Evolutionary conservation across 805 yeast species (phyloP).

Genomic region (Yarrowia sp.): DNA sequence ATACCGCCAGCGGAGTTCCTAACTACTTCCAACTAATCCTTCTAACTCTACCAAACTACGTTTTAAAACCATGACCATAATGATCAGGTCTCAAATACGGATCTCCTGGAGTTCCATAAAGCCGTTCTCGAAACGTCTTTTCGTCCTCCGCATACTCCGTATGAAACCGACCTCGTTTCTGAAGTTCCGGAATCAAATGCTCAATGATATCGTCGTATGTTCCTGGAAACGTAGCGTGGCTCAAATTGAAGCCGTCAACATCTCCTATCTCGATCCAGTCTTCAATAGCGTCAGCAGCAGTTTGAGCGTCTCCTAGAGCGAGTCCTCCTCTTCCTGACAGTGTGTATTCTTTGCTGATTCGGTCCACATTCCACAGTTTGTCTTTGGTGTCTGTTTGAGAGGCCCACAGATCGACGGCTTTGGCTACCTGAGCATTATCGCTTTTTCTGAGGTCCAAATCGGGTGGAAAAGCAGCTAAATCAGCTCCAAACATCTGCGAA

Average conservation of each 20-base stretch:
- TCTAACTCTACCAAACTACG: no score
- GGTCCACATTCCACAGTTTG: background rate
- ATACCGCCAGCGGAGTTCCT: no score
- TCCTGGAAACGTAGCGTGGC: conserved; percentile 41
- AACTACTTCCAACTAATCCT: no score
- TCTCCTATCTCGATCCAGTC: conserved; percentile 42
- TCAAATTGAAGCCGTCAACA: conserved; percentile 45
- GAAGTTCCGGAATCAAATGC: conserved; percentile 40
- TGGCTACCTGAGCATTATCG: background rate
- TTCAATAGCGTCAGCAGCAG: conserved; percentile 44
- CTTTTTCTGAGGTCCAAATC: background rate
- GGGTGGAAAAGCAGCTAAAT: background rate
- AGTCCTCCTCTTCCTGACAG: conserved; percentile 14
- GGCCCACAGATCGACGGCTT: background rate
- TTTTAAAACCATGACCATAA: background rate
- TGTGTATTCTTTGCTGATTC: background rate
- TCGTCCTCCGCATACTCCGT: background rate
- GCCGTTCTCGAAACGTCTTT: background rate
- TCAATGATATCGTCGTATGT: conserved; percentile 42
- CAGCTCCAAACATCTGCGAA: conserved; percentile 1
- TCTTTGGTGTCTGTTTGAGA: conserved; percentile 32
- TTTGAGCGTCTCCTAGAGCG: conserved; percentile 25
- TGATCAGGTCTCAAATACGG: background rate
- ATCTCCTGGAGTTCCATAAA: background rate
- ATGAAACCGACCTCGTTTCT: conserved; percentile 39